These are phyloP conservation scores for Ilyonectria robusta DNA, from an alignment of 2,329 filamentous ascomycete species.

Conservation along the genomic window DNA sequence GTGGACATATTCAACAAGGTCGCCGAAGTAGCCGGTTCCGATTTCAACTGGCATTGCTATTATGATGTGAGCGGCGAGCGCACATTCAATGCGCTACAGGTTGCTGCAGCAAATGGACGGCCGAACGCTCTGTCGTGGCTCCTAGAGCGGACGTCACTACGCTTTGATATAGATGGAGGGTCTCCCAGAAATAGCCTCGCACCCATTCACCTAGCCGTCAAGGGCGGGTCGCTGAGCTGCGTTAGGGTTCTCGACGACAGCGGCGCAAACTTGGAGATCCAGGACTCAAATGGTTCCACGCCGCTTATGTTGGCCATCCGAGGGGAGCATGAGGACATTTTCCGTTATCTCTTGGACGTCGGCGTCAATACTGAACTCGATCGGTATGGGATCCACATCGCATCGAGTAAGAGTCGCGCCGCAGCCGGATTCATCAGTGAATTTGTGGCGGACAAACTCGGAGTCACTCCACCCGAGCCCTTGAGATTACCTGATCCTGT, in stretches of 20 bases:
- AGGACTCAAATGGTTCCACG: conserved; percentile 34
- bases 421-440: conserved; percentile 14
- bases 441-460: conserved; percentile 13
- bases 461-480: no score
- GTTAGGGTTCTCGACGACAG: conserved; percentile 31
- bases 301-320: conserved; percentile 38
- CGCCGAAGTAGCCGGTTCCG: conserved; percentile 16
- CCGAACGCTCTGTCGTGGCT: conserved; percentile 33
- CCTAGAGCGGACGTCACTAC: conserved; percentile 34
- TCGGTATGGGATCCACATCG: conserved; percentile 20
- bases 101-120: conserved; percentile 37
- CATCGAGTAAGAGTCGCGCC: conserved; percentile 8
- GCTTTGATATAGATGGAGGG: conserved; percentile 17
- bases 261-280: conserved; percentile 33
- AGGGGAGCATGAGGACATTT: conserved; percentile 25
- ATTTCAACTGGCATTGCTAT: conserved; percentile 36
- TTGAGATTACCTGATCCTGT: conserved; percentile 1
- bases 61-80: conserved; percentile 18
- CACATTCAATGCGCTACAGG: conserved; percentile 41
- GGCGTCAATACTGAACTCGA: conserved; percentile 22
- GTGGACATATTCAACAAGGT: conserved; percentile 35
- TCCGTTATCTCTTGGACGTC: conserved; percentile 33
- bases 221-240: conserved; percentile 36
- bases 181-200: conserved; percentile 33
- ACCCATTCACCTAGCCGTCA: conserved; percentile 40